Evolutionary conservation across 129 eudicot species (phyloP).

Genomic region (Pulicaria dysenterica): DNA sequence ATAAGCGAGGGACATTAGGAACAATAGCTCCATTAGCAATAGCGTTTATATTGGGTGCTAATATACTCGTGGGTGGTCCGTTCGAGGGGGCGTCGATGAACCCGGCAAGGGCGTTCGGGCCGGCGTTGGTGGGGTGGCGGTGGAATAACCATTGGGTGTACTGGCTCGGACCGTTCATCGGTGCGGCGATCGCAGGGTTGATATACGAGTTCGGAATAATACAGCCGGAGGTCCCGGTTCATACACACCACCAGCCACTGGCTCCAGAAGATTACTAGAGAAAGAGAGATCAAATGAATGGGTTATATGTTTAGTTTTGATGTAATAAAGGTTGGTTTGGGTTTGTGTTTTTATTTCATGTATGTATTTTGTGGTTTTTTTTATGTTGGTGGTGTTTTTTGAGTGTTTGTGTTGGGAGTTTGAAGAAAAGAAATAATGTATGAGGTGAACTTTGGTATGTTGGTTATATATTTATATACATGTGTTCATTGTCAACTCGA

Average conservation of each 20-base stretch:
- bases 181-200: slow-evolving; percentile 66
- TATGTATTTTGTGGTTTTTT: slow-evolving; percentile 12
- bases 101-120: slow-evolving; percentile 95
- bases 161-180: slow-evolving; percentile 87
- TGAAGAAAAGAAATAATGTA: slow-evolving; percentile 11
- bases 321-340: slow-evolving; percentile 13
- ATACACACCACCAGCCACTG: slow-evolving; percentile 77
- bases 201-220: slow-evolving; percentile 75
- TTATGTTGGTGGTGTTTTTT: not conserved
- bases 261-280: slow-evolving; percentile 90
- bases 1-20: slow-evolving; percentile 67
- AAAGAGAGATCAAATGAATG: not conserved
- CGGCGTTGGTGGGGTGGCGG: slow-evolving; percentile 85
- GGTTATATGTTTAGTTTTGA: not conserved
- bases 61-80: slow-evolving; percentile 82
- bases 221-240: slow-evolving; percentile 48
- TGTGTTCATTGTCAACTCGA: too few relatives aligned
- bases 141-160: slow-evolving; percentile 88
- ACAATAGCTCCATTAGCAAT: slow-evolving; percentile 84
- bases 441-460: not conserved
- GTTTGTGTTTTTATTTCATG: not conserved
- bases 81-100: slow-evolving; percentile 86
- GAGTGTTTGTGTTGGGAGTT: not conserved
- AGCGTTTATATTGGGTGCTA: slow-evolving; percentile 74
- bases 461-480: not conserved